These are phyloP conservation scores for Aspergillus affinis DNA, from an alignment of 495 filamentous ascomycete species.

Conservation along the genomic window DNA sequence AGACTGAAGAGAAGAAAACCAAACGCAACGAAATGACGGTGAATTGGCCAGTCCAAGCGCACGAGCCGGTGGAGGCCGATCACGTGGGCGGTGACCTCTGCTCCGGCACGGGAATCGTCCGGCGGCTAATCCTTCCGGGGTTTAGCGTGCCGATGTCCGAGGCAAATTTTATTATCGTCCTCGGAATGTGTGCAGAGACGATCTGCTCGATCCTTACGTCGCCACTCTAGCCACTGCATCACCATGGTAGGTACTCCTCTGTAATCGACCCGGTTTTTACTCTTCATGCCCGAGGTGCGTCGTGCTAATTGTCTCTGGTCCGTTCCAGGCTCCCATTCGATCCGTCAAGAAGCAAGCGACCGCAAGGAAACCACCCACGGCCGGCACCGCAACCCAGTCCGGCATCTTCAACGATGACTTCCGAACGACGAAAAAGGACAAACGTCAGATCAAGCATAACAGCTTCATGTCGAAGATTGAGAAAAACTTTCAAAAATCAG, in stretches of 20 bases:
- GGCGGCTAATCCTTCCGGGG: conserved; percentile 2
- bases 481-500: conserved; percentile 52
- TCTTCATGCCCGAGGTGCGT: conserved; percentile 16
- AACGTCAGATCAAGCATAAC: conserved; percentile 72
- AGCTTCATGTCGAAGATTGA: conserved; percentile 72
- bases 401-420: conserved; percentile 47
- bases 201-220: not conserved
- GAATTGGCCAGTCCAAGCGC: not conserved
- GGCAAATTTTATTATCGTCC: not conserved
- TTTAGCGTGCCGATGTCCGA: not conserved
- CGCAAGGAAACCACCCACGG: conserved; percentile 27
- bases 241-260: not conserved
- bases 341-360: conserved; percentile 22
- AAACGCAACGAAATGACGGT: not conserved
- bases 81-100: conserved; percentile 18
- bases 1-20: conserved; percentile 4
- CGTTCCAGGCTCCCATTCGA: conserved; percentile 31
- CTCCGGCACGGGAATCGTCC: not conserved
- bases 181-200: not conserved
- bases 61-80: conserved; percentile 1
- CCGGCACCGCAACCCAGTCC: conserved; percentile 24
- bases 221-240: not conserved
- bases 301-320: conserved; percentile 4
- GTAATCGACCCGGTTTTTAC: conserved; percentile 3
- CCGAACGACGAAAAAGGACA: conserved; percentile 71